phyloP scores from a whole-genome alignment of 83 land plant species.

The Diphasiastrum complanatum region DNA sequence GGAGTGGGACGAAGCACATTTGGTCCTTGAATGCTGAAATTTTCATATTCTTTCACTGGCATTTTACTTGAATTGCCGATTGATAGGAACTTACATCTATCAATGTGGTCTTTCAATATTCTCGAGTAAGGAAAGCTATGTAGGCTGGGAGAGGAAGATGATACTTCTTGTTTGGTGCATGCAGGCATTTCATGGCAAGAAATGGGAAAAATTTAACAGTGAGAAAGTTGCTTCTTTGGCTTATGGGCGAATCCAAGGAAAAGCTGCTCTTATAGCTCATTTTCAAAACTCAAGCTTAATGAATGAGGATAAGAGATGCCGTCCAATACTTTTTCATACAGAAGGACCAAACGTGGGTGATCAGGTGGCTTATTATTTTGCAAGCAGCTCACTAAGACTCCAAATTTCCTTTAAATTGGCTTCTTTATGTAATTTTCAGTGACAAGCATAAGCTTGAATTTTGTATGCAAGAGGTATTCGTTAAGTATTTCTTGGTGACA shows the following conservation, averaged over 20 bases:
- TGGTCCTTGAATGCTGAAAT: too few relatives aligned
- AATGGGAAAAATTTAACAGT: constrained; percentile 90
- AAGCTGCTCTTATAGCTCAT: constrained; percentile 71
- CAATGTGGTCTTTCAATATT: not conserved
- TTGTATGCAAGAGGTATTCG: too few relatives aligned
- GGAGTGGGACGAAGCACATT: too few relatives aligned
- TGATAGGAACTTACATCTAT: too few relatives aligned
- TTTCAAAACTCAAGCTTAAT: constrained; percentile 87
- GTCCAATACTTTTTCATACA: constrained; percentile 81
- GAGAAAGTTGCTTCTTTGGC: constrained; percentile 88
- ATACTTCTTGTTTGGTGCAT: not conserved
- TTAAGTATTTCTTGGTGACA: too few relatives aligned
- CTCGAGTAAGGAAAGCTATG: not conserved
- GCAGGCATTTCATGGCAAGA: constrained; percentile 81
- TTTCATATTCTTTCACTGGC: too few relatives aligned
- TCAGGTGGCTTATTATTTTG: too few relatives aligned
- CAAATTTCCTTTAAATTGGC: not conserved
- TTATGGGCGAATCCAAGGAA: constrained; percentile 87
- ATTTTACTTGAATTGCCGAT: too few relatives aligned
- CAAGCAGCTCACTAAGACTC: too few relatives aligned
- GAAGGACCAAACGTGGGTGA: constrained; percentile 75
- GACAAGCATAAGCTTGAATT: too few relatives aligned
- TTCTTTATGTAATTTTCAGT: too few relatives aligned
- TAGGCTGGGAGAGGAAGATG: not conserved
- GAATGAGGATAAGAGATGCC: constrained; percentile 92